These are phyloP conservation scores for Xylaria cubensis DNA, from an alignment of 495 filamentous ascomycete genomes.

Conservation along the genomic window DNA sequence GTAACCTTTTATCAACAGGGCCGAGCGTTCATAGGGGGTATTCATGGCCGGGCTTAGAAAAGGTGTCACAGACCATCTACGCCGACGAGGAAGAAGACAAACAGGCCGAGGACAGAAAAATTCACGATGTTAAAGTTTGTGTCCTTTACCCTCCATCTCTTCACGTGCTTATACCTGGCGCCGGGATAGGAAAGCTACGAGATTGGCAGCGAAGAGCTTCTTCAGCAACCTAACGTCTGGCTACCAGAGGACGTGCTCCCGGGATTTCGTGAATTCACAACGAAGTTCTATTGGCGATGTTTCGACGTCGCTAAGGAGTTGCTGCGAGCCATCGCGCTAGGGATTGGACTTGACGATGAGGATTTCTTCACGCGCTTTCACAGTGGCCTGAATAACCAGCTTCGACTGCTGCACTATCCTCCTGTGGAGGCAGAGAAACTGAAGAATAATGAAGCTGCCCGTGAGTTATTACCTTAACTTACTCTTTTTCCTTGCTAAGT, in stretches of 20 bases:
- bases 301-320: conserved; percentile 54
- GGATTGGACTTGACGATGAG: conserved; percentile 59
- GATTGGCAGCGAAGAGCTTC: conserved; percentile 64
- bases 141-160: not conserved
- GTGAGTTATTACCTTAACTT: conserved; percentile 28
- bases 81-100: conserved; percentile 50
- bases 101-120: conserved; percentile 40
- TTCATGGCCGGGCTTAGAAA: conserved; percentile 69
- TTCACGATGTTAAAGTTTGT: conserved; percentile 53
- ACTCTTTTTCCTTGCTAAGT: not conserved
- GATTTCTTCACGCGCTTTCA: conserved; percentile 60
- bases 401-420: conserved; percentile 72
- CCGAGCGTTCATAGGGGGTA: conserved; percentile 64
- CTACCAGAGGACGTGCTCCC: conserved; percentile 63
- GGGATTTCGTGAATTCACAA: conserved; percentile 66
- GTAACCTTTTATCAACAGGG: conserved; percentile 23
- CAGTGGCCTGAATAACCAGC: conserved; percentile 65
- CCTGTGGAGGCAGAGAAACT: conserved; percentile 57
- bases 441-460: conserved; percentile 51
- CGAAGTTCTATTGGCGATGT: conserved; percentile 62
- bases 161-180: not conserved
- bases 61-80: conserved; percentile 66
- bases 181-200: conserved; percentile 67
- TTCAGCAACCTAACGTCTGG: conserved; percentile 69
- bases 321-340: conserved; percentile 58